phyloP scores from a whole-genome alignment of 164 flowering plant genomes.

The Vitis amurensis region DNA sequence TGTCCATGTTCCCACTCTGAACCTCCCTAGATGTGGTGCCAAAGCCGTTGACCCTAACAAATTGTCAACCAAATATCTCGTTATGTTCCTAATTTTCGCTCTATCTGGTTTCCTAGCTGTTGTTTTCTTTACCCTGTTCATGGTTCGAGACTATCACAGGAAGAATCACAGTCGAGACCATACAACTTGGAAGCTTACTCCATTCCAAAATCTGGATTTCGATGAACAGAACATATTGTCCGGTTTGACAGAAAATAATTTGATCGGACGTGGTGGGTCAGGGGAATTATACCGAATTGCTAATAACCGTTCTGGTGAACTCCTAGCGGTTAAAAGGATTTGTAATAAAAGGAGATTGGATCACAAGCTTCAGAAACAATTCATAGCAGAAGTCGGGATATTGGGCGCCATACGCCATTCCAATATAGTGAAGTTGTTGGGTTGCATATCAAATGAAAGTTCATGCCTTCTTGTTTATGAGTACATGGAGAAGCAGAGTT shows the following conservation, averaged over 20 bases:
- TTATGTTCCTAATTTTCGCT: conserved; percentile 30
- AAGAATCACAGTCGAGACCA: conserved; percentile 29
- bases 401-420: conserved; percentile 73
- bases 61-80: conserved; percentile 30
- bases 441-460: conserved; percentile 67
- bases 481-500: conserved; percentile 76
- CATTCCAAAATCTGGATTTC: conserved; percentile 72
- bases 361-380: conserved; percentile 53
- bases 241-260: conserved; percentile 50
- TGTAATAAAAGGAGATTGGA: conserved; percentile 45
- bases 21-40: conserved; percentile 30
- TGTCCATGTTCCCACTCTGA: conserved; percentile 20
- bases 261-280: conserved; percentile 83
- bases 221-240: conserved; percentile 50
- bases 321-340: conserved; percentile 82
- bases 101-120: conserved; percentile 17
- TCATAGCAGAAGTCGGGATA: conserved; percentile 64
- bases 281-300: conserved; percentile 72
- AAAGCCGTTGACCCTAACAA: conserved; percentile 8
- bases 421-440: conserved; percentile 76
- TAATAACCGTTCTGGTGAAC: conserved; percentile 29
- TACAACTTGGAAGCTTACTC: conserved; percentile 63
- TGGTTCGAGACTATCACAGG: conserved; percentile 33
- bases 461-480: conserved; percentile 87
- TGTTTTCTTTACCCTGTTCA: conserved; percentile 16